Percentiles rank a stretch among this genome's conserved stretches.
Evolutionary conservation across 306 rosid species (phyloP).

Genomic region (Arachis hypogaea): DNA sequence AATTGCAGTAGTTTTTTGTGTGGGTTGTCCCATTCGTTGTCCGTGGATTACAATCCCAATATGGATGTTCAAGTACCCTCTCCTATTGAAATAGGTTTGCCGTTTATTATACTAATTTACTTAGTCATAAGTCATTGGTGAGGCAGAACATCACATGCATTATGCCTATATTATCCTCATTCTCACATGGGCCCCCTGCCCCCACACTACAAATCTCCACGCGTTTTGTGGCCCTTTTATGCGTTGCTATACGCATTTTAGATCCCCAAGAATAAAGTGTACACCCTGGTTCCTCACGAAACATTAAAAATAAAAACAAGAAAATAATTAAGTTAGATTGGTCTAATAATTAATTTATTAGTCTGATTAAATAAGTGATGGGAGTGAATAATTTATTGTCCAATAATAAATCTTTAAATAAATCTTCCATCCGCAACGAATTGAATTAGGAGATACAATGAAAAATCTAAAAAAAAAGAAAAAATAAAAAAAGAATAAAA

Average conservation of each 20-base stretch:
- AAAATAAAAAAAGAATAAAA: no score
- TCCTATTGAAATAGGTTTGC: conserved; percentile 1
- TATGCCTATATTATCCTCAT: not conserved
- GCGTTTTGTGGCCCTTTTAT: conserved; percentile 37
- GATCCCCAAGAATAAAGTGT: not conserved
- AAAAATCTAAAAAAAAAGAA: no score
- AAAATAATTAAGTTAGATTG: no score
- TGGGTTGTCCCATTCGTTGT: conserved; percentile 35
- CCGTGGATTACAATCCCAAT: conserved; percentile 15
- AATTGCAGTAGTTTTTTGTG: not conserved
- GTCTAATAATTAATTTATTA: no score
- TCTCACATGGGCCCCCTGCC: conserved; percentile 42
- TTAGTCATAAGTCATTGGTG: not conserved
- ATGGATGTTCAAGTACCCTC: not conserved
- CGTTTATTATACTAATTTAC: not conserved
- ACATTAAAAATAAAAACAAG: no score
- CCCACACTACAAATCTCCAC: not conserved
- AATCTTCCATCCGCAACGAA: no score
- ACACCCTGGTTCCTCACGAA: not conserved
- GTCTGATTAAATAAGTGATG: no score
- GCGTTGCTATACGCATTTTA: not conserved
- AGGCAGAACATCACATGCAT: conserved; percentile 31
- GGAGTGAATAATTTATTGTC: no score
- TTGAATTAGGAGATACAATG: no score
- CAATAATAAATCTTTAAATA: no score